Conservation (phyloP, 768 basidiomycete genomes). For the Auricularia sp. region DNA sequence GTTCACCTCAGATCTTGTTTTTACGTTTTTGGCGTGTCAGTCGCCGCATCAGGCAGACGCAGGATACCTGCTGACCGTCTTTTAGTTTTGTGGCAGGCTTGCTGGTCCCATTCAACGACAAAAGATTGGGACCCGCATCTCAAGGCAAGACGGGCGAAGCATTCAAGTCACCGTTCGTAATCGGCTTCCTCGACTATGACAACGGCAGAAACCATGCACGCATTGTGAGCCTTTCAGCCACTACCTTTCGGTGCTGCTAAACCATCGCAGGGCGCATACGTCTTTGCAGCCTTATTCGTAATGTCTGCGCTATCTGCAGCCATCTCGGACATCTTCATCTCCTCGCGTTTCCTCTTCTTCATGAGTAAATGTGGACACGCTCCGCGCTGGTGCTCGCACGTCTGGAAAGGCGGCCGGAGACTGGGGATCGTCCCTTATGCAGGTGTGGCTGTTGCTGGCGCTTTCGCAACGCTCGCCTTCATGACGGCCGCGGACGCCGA, state of each 20-base stretch:
- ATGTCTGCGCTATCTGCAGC: neutral
- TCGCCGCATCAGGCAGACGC: neutral
- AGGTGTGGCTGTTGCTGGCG: neutral
- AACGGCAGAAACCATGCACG: neutral
- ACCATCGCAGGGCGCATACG: neutral
- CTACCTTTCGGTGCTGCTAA: neutral
- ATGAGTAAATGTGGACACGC: constrained; percentile 9
- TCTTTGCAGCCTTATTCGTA: neutral
- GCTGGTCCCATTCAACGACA: neutral
- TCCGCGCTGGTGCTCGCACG: constrained; percentile 5
- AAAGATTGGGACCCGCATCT: neutral
- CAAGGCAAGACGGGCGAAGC: neutral
- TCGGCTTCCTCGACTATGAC: neutral
- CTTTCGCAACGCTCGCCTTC: neutral
- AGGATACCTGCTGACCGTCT: neutral
- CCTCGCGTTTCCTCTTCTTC: constrained; percentile 6
- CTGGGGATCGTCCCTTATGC: neutral
- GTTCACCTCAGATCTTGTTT: neutral
- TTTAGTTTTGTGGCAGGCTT: neutral
- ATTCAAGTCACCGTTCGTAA: neutral
- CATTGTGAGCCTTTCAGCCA: neutral
- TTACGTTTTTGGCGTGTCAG: neutral
- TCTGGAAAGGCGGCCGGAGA: neutral
- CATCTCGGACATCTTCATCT: constrained; percentile 5
- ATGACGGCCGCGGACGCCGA: neutral